Percentiles rank a stretch among this genome's conserved stretches.
Evolutionary conservation across 371 early-diverging fungal species (phyloP).

Genomic region (Enterocytospora artemiae): DNA sequence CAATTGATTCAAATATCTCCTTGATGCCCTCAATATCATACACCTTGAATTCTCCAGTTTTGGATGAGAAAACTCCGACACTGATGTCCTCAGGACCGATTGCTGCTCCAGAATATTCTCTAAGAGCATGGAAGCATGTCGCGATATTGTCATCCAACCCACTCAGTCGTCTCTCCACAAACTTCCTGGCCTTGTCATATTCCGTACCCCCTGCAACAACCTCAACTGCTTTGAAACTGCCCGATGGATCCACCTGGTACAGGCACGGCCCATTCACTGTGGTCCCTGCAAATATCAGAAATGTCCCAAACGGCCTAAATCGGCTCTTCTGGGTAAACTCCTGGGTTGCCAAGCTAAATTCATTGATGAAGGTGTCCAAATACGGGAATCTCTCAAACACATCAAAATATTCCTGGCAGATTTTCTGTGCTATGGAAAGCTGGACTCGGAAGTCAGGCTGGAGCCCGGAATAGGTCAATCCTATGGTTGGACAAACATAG

Average conservation of each 20-base stretch:
- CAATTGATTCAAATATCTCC: constrained; percentile 49
- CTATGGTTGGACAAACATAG: constrained; percentile 51
- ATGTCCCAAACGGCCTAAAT: constrained; percentile 55
- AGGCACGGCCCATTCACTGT: constrained; percentile 29
- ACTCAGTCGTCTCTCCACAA: constrained; percentile 39
- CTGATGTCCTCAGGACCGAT: constrained; percentile 33
- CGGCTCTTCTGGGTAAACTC: constrained; percentile 56
- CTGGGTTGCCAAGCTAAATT: constrained; percentile 49
- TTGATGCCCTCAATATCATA: constrained; percentile 37
- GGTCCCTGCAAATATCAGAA: constrained; percentile 47
- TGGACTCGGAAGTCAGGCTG: constrained; percentile 55
- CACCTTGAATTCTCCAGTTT: constrained; percentile 25
- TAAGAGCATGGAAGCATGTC: constrained; percentile 34
- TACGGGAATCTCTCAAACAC: constrained; percentile 48
- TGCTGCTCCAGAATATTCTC: constrained; percentile 37
- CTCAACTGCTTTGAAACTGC: constrained; percentile 39
- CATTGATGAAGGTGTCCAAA: constrained; percentile 49
- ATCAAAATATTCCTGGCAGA: constrained; percentile 55
- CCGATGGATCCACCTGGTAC: constrained; percentile 56
- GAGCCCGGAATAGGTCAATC: constrained; percentile 53
- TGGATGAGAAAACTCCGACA: constrained; percentile 40
- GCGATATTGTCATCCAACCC: constrained; percentile 49
- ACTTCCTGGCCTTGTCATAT: constrained; percentile 43
- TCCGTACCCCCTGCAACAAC: constrained; percentile 41
- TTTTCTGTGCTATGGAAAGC: constrained; percentile 36